phyloP scores from a whole-genome alignment of 768 basidiomycete genomes.

The Psilocybe sp. region DNA sequence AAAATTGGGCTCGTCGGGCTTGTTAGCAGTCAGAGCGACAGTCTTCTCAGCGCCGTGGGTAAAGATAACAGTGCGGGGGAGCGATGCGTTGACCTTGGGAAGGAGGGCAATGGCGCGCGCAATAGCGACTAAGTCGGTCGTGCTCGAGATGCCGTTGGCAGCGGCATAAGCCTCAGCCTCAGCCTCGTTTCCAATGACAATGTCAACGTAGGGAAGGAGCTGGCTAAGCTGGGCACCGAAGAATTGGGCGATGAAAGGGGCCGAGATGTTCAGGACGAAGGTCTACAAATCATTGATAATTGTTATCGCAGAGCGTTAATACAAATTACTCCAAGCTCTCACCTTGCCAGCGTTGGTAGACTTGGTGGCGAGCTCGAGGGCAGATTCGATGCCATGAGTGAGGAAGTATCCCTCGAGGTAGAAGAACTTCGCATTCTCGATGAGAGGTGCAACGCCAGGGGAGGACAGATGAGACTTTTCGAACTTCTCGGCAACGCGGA shows the following conservation, averaged over 20 bases:
- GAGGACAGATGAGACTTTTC: constrained; percentile 76
- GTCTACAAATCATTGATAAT: constrained; percentile 44
- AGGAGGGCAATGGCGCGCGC: constrained; percentile 74
- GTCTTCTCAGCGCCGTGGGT: constrained; percentile 88
- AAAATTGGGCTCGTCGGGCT: constrained; percentile 51
- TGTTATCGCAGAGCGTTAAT: not conserved
- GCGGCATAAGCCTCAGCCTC: constrained; percentile 88
- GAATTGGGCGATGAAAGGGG: constrained; percentile 96
- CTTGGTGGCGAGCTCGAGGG: constrained; percentile 72
- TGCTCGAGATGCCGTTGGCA: constrained; percentile 64
- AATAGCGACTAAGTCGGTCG: constrained; percentile 63
- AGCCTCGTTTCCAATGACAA: constrained; percentile 94
- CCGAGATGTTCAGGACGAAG: constrained; percentile 91
- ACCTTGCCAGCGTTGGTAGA: constrained; percentile 79
- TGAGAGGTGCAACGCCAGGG: constrained; percentile 67
- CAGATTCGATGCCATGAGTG: constrained; percentile 80
- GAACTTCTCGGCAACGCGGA: constrained; percentile 90
- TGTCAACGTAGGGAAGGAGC: constrained; percentile 80
- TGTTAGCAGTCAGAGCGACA: constrained; percentile 62
- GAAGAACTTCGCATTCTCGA: constrained; percentile 80
- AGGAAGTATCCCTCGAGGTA: constrained; percentile 98
- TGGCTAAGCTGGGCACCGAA: constrained; percentile 80
- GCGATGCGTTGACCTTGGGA: constrained; percentile 72
- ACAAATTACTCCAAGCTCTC: not conserved
- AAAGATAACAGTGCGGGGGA: constrained; percentile 82